These are phyloP conservation scores for Verticillium dahliae DNA, from an alignment of 2,329 filamentous ascomycete genomes.

Conservation along the genomic window DNA sequence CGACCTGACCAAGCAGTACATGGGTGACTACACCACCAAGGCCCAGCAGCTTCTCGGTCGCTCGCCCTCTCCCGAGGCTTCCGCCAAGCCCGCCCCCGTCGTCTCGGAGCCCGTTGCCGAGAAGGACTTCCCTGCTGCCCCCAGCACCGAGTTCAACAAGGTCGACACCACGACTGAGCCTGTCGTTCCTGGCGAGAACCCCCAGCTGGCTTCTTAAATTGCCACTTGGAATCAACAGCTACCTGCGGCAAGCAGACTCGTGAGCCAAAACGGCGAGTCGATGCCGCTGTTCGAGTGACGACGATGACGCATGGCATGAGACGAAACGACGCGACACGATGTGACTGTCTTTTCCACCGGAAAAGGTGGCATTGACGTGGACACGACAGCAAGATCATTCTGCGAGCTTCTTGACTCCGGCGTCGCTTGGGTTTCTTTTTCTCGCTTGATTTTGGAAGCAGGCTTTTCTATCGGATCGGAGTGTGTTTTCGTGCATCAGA, in stretches of 20 bases:
- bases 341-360: not conserved
- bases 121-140: slow-evolving; percentile 14
- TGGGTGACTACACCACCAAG: slow-evolving; percentile 62
- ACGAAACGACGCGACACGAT: slow-evolving; percentile 1
- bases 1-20: slow-evolving; percentile 59
- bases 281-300: slow-evolving; percentile 9
- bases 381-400: not conserved
- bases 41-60: slow-evolving; percentile 56
- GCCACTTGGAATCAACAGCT: not conserved
- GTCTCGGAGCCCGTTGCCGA: slow-evolving; percentile 11
- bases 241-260: not conserved
- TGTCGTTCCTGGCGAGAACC: slow-evolving; percentile 18
- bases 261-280: not conserved
- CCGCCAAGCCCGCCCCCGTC: slow-evolving; percentile 25
- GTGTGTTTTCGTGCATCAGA: not conserved
- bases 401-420: not conserved
- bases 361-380: not conserved
- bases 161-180: slow-evolving; percentile 18
- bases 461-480: not conserved
- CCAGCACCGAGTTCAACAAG: slow-evolving; percentile 9
- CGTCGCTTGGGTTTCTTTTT: slow-evolving; percentile 1
- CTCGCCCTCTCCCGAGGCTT: slow-evolving; percentile 33
- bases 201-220: slow-evolving; percentile 15
- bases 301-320: slow-evolving; percentile 10
- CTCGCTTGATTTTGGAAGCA: not conserved